phyloP scores from a whole-genome alignment of 2,329 filamentous ascomycete genomes.

The Rhynchosporium graminicola region DNA sequence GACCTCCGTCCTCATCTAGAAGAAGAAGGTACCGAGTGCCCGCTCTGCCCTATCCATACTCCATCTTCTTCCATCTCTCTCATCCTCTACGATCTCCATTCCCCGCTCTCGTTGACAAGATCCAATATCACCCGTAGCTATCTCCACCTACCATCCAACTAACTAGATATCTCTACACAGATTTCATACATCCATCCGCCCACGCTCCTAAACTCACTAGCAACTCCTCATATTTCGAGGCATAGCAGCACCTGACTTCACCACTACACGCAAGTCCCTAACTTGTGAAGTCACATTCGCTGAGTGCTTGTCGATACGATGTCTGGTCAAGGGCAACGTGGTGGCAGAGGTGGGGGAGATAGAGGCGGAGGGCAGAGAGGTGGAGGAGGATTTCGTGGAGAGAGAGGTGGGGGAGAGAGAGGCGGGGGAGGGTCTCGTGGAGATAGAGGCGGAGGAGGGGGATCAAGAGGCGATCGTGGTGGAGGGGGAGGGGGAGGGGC shows the following conservation, averaged over 20 bases:
- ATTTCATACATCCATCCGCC: background rate
- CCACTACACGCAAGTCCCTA: too few relatives aligned
- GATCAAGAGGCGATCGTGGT: slow-evolving; percentile 19
- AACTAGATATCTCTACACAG: background rate
- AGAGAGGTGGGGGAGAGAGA: slow-evolving; percentile 37
- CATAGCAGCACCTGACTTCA: background rate
- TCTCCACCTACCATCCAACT: background rate
- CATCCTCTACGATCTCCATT: too few relatives aligned
- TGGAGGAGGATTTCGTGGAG: slow-evolving; percentile 17
- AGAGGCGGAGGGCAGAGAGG: slow-evolving; percentile 37
- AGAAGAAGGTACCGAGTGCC: background rate
- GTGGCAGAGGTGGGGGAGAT: slow-evolving; percentile 18
- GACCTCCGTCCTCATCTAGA: background rate
- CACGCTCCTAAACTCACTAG: background rate
- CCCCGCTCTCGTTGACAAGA: background rate
- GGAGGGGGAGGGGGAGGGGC: slow-evolving; percentile 36
- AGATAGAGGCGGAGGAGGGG: slow-evolving; percentile 39
- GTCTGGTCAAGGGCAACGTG: slow-evolving; percentile 17
- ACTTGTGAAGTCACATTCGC: background rate
- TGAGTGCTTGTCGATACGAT: slow-evolving; percentile 2
- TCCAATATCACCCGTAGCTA: background rate
- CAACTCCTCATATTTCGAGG: background rate
- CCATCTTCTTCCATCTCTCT: background rate
- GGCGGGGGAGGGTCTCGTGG: slow-evolving; percentile 19
- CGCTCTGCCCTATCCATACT: background rate